Conservation (phyloP, 768 basidiomycete genomes). For the Suillus americanus region DNA sequence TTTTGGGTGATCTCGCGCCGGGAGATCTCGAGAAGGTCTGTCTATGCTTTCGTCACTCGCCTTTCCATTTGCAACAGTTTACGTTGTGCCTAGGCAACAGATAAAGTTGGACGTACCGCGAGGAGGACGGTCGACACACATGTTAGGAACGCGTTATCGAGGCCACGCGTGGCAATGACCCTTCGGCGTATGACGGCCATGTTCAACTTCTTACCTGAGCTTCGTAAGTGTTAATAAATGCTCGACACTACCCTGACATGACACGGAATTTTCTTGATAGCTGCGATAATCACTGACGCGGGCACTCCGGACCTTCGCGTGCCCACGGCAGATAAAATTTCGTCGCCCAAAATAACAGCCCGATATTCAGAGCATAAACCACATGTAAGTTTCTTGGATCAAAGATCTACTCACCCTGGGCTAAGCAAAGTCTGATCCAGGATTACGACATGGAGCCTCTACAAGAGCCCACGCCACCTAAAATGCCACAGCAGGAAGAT, state of each 20-base stretch:
- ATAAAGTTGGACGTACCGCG: slow-evolving; percentile 68
- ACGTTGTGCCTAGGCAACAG: slow-evolving; percentile 49
- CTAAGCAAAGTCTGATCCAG: slow-evolving; percentile 3
- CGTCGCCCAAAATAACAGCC: slow-evolving; percentile 14
- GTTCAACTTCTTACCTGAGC: slow-evolving; percentile 63
- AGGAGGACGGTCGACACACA: slow-evolving; percentile 70
- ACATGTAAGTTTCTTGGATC: slow-evolving; percentile 20
- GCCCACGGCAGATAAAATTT: slow-evolving; percentile 10
- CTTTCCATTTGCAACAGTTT: slow-evolving; percentile 10
- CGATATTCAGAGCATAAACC: slow-evolving; percentile 3
- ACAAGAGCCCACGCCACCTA: slow-evolving; percentile 14
- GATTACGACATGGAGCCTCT: slow-evolving; percentile 8
- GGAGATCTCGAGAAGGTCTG: slow-evolving; percentile 67
- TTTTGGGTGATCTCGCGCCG: slow-evolving; percentile 54
- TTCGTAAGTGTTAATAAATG: slow-evolving; percentile 49
- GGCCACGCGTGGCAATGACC: slow-evolving; percentile 64
- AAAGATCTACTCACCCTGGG: neutral
- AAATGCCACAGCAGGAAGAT: slow-evolving; percentile 15
- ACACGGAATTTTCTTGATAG: slow-evolving; percentile 35
- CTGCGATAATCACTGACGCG: slow-evolving; percentile 47
- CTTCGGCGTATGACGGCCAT: slow-evolving; percentile 71
- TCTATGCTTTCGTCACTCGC: neutral
- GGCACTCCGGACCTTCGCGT: slow-evolving; percentile 45
- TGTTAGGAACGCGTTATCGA: slow-evolving; percentile 68
- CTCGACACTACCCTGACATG: neutral